phyloP scores from a whole-genome alignment of 306 rosid genomes.

The Fragaria vesca region DNA sequence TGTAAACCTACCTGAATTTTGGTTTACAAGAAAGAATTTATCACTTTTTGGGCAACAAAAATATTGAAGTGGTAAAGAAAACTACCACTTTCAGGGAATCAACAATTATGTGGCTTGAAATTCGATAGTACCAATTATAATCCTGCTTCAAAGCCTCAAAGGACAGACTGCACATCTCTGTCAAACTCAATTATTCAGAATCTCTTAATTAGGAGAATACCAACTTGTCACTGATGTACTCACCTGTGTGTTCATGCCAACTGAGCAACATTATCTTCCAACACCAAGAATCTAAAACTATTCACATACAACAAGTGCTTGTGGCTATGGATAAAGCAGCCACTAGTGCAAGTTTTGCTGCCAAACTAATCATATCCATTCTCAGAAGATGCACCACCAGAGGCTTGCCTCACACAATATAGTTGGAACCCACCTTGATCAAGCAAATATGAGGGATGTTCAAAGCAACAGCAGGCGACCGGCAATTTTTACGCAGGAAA shows the following conservation, averaged over 20 bases:
- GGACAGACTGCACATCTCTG: slow-evolving; percentile 9
- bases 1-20: neutral
- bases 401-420: slow-evolving; percentile 50
- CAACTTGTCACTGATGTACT: neutral
- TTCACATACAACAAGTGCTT: slow-evolving; percentile 8
- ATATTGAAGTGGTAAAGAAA: neutral
- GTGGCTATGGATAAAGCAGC: neutral
- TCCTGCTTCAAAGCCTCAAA: neutral
- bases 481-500: slow-evolving; percentile 80
- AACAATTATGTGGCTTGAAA: neutral
- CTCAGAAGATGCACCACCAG: slow-evolving; percentile 10
- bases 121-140: neutral
- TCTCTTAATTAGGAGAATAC: neutral
- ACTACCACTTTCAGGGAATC: neutral
- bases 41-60: neutral
- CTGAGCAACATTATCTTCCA: slow-evolving; percentile 22
- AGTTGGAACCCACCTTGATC: slow-evolving; percentile 87
- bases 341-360: slow-evolving; percentile 20
- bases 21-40: neutral
- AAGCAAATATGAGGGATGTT: slow-evolving; percentile 86
- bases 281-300: slow-evolving; percentile 7
- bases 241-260: slow-evolving; percentile 11
- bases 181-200: slow-evolving; percentile 10
- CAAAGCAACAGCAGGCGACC: slow-evolving; percentile 72
- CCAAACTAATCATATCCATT: slow-evolving; percentile 25